Evolutionary conservation across 257 asterid species (phyloP).

Genomic region (Gentiana dahurica): DNA sequence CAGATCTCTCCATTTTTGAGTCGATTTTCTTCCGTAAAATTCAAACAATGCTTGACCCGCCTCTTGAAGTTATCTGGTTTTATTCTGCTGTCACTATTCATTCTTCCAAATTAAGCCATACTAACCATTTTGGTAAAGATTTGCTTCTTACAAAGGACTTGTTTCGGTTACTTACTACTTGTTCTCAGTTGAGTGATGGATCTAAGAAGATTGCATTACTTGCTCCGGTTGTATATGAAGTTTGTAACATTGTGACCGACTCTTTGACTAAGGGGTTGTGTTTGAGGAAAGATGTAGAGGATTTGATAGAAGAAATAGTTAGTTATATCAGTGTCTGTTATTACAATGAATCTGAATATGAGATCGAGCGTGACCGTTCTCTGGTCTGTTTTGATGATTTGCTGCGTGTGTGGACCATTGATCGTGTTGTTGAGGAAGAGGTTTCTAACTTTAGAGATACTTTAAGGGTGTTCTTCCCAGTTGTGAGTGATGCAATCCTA

Average conservation of each 20-base stretch:
- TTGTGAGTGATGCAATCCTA: conserved; percentile 30
- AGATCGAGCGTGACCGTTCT: conserved; percentile 21
- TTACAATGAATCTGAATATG: conserved; percentile 28
- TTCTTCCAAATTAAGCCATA: conserved; percentile 32
- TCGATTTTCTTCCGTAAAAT: conserved; percentile 68
- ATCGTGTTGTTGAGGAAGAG: conserved; percentile 32
- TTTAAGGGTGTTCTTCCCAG: conserved; percentile 51
- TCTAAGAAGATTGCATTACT: conserved; percentile 53
- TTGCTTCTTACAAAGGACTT: conserved; percentile 42
- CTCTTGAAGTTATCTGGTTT: conserved; percentile 79
- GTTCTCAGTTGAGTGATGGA: conserved; percentile 43
- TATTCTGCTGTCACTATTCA: conserved; percentile 68
- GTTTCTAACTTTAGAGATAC: conserved; percentile 26
- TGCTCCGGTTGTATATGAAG: conserved; percentile 57
- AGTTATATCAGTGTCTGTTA: conserved; percentile 35
- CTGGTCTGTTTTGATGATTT: conserved; percentile 56
- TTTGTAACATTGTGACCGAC: conserved; percentile 36
- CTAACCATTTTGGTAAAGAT: conserved; percentile 21
- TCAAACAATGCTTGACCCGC: conserved; percentile 79
- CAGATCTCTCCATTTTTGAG: conserved; percentile 59
- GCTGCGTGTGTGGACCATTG: conserved; percentile 64
- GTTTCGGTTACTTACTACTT: conserved; percentile 45
- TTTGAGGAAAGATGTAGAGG: conserved; percentile 33
- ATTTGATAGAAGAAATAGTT: conserved; percentile 40
- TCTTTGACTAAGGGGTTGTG: conserved; percentile 16